phyloP scores from a whole-genome alignment of 176 grass and related monocot genomes.

The Lolium rigidum region DNA sequence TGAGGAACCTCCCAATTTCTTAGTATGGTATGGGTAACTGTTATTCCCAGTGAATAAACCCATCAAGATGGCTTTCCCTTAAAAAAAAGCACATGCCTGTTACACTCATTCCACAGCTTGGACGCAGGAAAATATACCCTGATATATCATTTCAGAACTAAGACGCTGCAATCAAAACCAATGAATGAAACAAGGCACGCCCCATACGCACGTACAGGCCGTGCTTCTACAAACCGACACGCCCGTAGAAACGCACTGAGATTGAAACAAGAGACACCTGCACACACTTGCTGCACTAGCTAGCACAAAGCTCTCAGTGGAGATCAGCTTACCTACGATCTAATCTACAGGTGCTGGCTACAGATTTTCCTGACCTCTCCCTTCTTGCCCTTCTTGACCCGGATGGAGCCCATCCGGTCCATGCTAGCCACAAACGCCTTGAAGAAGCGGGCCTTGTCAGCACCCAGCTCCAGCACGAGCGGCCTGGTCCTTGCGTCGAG shows the following conservation, averaged over 20 bases:
- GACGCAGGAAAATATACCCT: no score
- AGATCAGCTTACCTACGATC: no score
- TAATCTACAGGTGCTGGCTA: constrained; percentile 55
- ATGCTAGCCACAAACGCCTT: constrained; percentile 61
- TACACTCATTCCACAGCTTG: no score
- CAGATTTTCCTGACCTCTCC: constrained; percentile 85
- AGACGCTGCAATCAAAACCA: not conserved
- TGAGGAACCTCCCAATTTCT: no score
- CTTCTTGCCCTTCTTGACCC: constrained; percentile 87
- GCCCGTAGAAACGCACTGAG: not conserved
- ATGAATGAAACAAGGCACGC: not conserved
- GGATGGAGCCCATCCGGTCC: constrained; percentile 78
- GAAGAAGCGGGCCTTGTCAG: constrained; percentile 71
- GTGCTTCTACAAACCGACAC: not conserved
- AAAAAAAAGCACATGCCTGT: no score
- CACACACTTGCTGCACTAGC: constrained; percentile 12
- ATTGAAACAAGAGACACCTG: not conserved
- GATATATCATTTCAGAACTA: no score
- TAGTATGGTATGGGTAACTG: no score
- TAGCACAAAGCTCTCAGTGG: not conserved
- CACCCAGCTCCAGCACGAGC: constrained; percentile 58
- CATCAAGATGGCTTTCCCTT: no score
- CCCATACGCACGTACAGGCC: not conserved
- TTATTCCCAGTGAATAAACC: no score
- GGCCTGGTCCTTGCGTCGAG: constrained; percentile 69